Percentiles rank a stretch among this genome's conserved stretches.
phyloP scores from a whole-genome alignment of 2,329 filamentous ascomycete species.

The Pezicula neosporulosa region DNA sequence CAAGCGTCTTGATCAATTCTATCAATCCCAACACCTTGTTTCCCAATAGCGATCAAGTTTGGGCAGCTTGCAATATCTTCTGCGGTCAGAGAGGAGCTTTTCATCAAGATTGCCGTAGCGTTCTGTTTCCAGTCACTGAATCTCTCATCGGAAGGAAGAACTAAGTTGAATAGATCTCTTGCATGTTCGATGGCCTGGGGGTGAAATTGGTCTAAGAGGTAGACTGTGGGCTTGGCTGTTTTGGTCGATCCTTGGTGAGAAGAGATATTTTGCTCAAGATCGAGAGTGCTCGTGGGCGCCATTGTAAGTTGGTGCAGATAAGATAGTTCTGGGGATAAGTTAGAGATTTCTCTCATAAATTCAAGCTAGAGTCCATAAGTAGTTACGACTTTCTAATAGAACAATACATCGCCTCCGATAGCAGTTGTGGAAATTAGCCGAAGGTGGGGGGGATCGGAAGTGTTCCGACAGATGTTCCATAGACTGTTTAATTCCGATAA shows the following conservation, averaged over 20 bases:
- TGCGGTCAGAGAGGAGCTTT: background rate
- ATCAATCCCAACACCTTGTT: conserved; percentile 31
- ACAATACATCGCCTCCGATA: too few relatives aligned
- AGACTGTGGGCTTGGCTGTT: background rate
- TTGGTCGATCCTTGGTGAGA: background rate
- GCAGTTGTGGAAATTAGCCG: too few relatives aligned
- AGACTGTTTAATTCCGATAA: too few relatives aligned
- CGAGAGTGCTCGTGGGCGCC: background rate
- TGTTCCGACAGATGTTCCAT: too few relatives aligned
- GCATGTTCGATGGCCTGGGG: conserved; percentile 21
- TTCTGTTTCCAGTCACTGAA: conserved; percentile 14
- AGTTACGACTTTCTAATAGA: too few relatives aligned
- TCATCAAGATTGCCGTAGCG: conserved; percentile 20
- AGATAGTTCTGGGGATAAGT: too few relatives aligned
- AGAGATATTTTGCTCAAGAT: background rate
- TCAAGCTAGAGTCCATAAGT: too few relatives aligned
- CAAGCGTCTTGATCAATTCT: conserved; percentile 27
- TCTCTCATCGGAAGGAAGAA: conserved; percentile 17
- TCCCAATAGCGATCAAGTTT: conserved; percentile 24
- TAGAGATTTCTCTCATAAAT: too few relatives aligned
- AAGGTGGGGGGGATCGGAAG: too few relatives aligned
- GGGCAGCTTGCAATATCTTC: conserved; percentile 8
- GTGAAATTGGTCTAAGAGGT: conserved; percentile 26
- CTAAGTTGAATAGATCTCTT: conserved; percentile 11
- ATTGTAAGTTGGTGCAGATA: background rate